Evolutionary conservation across 805 yeast species (phyloP).

Genomic region (Schwanniomyces vanrijiae): DNA sequence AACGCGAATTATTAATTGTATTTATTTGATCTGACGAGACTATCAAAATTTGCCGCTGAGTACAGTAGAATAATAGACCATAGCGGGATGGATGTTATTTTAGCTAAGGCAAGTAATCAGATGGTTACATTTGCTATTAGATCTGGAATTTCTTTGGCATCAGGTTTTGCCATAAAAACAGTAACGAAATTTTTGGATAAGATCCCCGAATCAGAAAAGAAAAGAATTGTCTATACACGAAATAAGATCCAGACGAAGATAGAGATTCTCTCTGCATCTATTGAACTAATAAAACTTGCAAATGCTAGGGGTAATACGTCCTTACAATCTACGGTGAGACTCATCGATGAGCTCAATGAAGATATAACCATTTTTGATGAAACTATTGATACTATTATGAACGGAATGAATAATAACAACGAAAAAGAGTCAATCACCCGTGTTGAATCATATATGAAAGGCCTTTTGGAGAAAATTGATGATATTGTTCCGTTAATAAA

Average conservation of each 20-base stretch:
- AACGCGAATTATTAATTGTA: constrained; percentile 1
- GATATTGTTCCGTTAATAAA: constrained; percentile 69
- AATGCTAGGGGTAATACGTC: constrained; percentile 63
- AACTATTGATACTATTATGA: constrained; percentile 41
- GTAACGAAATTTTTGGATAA: constrained; percentile 55
- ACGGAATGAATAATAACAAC: constrained; percentile 24
- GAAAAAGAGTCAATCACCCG: constrained; percentile 38
- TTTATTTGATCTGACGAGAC: not conserved
- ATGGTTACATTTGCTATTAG: constrained; percentile 79
- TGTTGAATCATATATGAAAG: constrained; percentile 52
- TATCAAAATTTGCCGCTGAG: not conserved
- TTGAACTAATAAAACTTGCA: constrained; percentile 63
- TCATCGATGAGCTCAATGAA: constrained; percentile 54
- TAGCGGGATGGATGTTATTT: constrained; percentile 45
- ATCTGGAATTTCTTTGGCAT: constrained; percentile 73
- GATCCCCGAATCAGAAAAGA: constrained; percentile 55
- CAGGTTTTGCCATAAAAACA: constrained; percentile 68
- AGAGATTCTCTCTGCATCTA: constrained; percentile 61
- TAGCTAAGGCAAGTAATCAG: constrained; percentile 65
- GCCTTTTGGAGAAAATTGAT: constrained; percentile 54
- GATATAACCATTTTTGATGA: constrained; percentile 61
- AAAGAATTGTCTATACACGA: constrained; percentile 40
- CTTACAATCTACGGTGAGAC: constrained; percentile 51
- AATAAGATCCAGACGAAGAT: constrained; percentile 56
- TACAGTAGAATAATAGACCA: not conserved